Evolutionary conservation across 2,329 filamentous ascomycete genomes (phyloP), one percentile per base, ranked within the genome.

Genomic region (Clonostachys chloroleuca): DNA sequence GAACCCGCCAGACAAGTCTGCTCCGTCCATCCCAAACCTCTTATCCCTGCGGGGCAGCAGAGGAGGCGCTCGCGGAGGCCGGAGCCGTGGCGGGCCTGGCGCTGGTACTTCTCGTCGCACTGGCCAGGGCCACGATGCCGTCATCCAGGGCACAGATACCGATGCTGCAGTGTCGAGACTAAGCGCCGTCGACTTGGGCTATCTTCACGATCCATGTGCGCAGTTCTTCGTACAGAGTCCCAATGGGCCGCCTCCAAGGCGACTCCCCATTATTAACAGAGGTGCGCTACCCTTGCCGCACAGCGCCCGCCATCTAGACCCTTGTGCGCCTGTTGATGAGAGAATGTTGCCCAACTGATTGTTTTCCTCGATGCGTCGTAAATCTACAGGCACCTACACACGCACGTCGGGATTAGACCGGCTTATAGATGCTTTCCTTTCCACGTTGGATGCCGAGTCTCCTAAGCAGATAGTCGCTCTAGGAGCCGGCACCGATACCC

Each of bases 211-310:
- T 61, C 80, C 80, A 0, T 97, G 87, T 68, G 90, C 91, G 3
- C 70, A 70, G 46, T 75, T 76, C 47, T 90, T 96, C 62, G 83
- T 87, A 3, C 71, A 78, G 47, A 60, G 56, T 51, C 46, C 57
- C 13, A 67, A 66, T 42, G 75, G 72, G 50, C 69, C 74, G 14
- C 59, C 73, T 2, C 71, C 81, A 12, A 79, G 87, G 53, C 78
- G 92, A 49, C 77, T 95, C 52, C 94, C 94, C 45, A 89, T 99
- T 52, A 96, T 99, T 60, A 97, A 99, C 62, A 77, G 92, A 81
- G 92, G 92, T 90, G 66, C 54, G 72, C 55, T 45, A 10, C 42
- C 24, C 46, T 24, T 42, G 18, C 9, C 39, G 16, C 18, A n/a
- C 12, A 42, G 40, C 6, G 17, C 17, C 24, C 3, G 40, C 18